Evolutionary conservation across 2,329 filamentous ascomycete genomes (phyloP).

Genomic region (Hypoxylon sp.): DNA sequence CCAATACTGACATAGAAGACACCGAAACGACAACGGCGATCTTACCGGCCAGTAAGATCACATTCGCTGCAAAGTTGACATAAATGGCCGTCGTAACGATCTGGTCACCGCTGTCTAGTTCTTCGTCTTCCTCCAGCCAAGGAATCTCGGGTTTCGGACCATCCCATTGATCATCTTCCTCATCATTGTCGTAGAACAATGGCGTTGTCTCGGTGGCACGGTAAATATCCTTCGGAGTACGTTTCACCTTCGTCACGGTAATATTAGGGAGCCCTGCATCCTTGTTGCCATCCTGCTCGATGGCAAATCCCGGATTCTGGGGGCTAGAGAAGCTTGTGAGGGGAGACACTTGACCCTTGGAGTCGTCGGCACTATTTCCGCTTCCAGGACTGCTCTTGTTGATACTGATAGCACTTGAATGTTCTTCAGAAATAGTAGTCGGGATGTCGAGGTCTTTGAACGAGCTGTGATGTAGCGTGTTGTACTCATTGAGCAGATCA

Average conservation of each 20-base stretch:
- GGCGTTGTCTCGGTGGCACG: constrained; percentile 79
- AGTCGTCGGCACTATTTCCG: constrained; percentile 5
- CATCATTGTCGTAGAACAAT: constrained; percentile 68
- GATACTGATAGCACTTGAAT: constrained; percentile 54
- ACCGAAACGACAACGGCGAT: constrained; percentile 82
- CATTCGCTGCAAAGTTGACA: constrained; percentile 85
- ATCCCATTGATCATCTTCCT: constrained; percentile 56
- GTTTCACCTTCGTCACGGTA: constrained; percentile 71
- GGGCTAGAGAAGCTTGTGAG: constrained; percentile 27
- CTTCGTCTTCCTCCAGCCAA: constrained; percentile 78
- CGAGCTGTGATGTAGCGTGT: constrained; percentile 70
- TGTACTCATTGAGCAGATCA: constrained; percentile 91
- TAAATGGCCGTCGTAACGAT: constrained; percentile 92
- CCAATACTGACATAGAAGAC: constrained; percentile 84
- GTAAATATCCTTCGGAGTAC: constrained; percentile 90
- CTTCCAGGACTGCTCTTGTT: constrained; percentile 21
- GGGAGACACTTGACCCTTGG: constrained; percentile 15
- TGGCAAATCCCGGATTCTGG: constrained; percentile 11
- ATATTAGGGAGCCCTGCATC: constrained; percentile 19
- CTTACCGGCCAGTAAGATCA: constrained; percentile 81
- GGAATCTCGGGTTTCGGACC: constrained; percentile 72
- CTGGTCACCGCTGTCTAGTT: constrained; percentile 77
- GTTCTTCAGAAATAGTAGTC: constrained; percentile 82
- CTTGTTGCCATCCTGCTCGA: constrained; percentile 31
- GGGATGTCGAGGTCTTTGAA: constrained; percentile 74